Base-by-base conservation (phyloP, 1,139 yeast species). In the Yamadazyma oceani region DNA sequence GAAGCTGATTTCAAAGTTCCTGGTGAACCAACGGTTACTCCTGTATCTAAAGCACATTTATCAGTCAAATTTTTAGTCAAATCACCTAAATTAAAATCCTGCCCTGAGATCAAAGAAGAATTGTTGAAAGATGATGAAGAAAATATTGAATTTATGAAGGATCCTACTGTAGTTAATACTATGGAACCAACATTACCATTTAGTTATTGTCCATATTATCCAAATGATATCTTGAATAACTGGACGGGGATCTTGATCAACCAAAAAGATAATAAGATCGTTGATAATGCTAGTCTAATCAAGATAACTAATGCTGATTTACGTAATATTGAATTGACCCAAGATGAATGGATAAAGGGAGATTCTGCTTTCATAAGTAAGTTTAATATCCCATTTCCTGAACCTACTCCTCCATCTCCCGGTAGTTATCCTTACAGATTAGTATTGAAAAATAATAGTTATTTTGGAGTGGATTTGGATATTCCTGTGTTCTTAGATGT, bases 1-100 rank as follows among this genome's bases (percentile, higher is more conserved):
- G 79, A 78, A 37, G 82, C 95, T 32, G 79, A 76, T 41, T 88
- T 90, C 62, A 75, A 78, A 46, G 96, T 90, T 31, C 95, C 96
- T 3, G 98, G 97, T 26, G 97, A 90, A 65, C 61, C 66, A 19
- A 68, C 71, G 25, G 85, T 92, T 10, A 78, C 95, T 3, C 95
- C 97, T 25, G 60, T 66, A 33, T 78, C 97, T 2, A 78, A 75
- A 42, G 80, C 88, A 9, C 90, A 87, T 57, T 66, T 94, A 44
- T 80, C 81, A 21, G 51, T 94, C 29, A 88, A 88, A 58, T 84
- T 86, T 44, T 64, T 87, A 34, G 80, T 87, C 28, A 81, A 83
- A 52, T 85, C 95, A 2, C 80, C 89, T 13, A 65, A 62, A 38
- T 83, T 80, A 38, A 82, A 82, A 55, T 78, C 82, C 14, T 63